These are phyloP conservation scores for Cadophora sp. DNA, from an alignment of 2,329 filamentous ascomycete genomes.

Conservation along the genomic window DNA sequence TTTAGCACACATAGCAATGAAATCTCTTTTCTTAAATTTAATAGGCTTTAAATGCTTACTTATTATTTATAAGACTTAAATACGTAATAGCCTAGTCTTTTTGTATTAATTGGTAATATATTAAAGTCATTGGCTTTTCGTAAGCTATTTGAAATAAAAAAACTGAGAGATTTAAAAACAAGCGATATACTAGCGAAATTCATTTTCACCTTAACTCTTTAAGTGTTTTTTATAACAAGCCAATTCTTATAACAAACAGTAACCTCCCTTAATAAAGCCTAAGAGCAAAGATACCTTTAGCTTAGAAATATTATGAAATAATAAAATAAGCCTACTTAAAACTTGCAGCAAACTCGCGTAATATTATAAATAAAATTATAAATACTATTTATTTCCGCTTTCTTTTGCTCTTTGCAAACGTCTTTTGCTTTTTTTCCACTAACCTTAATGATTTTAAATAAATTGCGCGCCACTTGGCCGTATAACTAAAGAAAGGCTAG, in stretches of 20 bases:
- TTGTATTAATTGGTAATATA: slow-evolving; percentile 38
- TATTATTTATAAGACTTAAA: slow-evolving; percentile 35
- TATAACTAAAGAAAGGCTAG: slow-evolving; percentile 33
- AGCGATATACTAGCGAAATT: slow-evolving; percentile 33
- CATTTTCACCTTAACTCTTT: slow-evolving; percentile 37
- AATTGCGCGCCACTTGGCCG: slow-evolving; percentile 35
- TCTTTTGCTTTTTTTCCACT: slow-evolving; percentile 43
- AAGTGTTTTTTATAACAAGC: slow-evolving; percentile 35
- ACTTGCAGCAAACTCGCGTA: slow-evolving; percentile 13
- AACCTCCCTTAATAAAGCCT: slow-evolving; percentile 30
- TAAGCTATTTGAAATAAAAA: too few relatives aligned
- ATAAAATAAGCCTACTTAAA: slow-evolving; percentile 27
- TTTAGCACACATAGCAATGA: slow-evolving; percentile 36
- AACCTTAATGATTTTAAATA: slow-evolving; percentile 39
- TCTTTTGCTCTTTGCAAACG: slow-evolving; percentile 38
- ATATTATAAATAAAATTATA: neutral
- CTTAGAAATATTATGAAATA: slow-evolving; percentile 32
- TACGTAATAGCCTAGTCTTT: slow-evolving; percentile 34
- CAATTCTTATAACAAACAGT: slow-evolving; percentile 36
- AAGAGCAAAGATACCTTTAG: slow-evolving; percentile 18
- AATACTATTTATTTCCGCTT: slow-evolving; percentile 37
- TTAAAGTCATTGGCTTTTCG: slow-evolving; percentile 38
- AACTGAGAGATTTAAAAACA: slow-evolving; percentile 20
- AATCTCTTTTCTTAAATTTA: slow-evolving; percentile 33
- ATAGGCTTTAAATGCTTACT: slow-evolving; percentile 38